A percentile compares a stretch with the other conserved stretches of the same genome.
Conservation (phyloP, 78 protist species). For the Speleostelium caveatum region DNA sequence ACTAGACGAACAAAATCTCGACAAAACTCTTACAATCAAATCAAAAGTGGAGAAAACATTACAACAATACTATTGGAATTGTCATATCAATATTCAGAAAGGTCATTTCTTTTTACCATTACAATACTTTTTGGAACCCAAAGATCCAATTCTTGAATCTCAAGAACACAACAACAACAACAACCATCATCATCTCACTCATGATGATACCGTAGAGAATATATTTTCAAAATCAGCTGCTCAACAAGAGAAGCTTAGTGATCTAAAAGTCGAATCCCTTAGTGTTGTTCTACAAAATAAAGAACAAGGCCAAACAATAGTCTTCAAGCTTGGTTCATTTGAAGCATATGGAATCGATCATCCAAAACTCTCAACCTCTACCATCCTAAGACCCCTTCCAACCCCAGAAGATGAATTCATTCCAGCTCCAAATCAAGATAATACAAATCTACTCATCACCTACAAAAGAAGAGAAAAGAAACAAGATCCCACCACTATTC, state of each 20-base stretch:
- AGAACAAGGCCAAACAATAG: constrained; percentile 44
- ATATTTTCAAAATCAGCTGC: neutral
- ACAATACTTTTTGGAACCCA: constrained; percentile 66
- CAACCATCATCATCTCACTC: neutral
- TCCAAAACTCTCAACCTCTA: constrained; percentile 68
- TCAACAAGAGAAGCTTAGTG: neutral
- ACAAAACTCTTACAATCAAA: constrained; percentile 67
- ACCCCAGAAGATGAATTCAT: constrained; percentile 64
- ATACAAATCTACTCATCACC: constrained; percentile 46
- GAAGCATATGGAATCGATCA: constrained; percentile 76
- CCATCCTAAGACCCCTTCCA: constrained; percentile 64
- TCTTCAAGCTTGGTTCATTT: constrained; percentile 52
- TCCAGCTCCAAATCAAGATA: constrained; percentile 42
- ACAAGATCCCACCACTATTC: too few species aligned
- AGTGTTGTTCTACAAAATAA: constrained; percentile 42
- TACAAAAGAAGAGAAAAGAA: constrained; percentile 48
- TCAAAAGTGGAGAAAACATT: constrained; percentile 65
- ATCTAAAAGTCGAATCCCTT: constrained; percentile 46
- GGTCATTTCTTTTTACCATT: constrained; percentile 65
- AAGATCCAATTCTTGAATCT: neutral
- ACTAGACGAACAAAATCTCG: constrained; percentile 33
- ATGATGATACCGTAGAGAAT: neutral
- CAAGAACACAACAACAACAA: neutral
- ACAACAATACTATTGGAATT: constrained; percentile 59
- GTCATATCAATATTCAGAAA: constrained; percentile 29